Evolutionary conservation across 495 filamentous ascomycete species (phyloP), one percentile per base, ranked within the genome.

Genomic region (Hypoxylon intermedium): DNA sequence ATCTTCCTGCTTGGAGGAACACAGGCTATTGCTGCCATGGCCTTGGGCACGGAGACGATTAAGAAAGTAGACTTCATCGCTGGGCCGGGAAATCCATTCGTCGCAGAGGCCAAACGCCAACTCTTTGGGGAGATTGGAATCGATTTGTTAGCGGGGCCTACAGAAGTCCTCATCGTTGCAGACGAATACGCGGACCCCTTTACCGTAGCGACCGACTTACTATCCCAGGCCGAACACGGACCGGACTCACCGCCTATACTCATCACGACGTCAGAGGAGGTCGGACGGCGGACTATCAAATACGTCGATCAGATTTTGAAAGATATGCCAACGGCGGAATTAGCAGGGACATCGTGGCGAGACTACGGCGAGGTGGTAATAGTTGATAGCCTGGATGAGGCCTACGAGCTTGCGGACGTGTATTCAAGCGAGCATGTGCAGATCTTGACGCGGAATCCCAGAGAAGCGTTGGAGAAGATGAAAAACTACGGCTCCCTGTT

Each of bases 31-130:
- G 84, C 86, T 2, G 86, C 85, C 20, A 87, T 89, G 83, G 85
- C 86, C 3, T 76, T 88, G 51, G 86, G 86, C n/a, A 88, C 86
- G 0, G 76, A 87, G 59, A 84, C 80, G 0, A 78, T 83, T 34
- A 68, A 58, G 34, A 79, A 79, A 41, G 75, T 79, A 3, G 77
- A 83, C 51, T 83, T 84, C 69, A 72, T 83, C 24, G 81, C 80
- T 3, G 82, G 82, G 0, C 82, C 81, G 0, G 82, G 81, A 4
- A 83, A 84, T 49, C 73, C 81, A 9, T 83, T 80, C 55, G 81
- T 84, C 5, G 82, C 81, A 2, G 81, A 84, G 40, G 80, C 75
- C 6, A 83, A 83, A 61, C 74, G 78, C 2, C 81, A 83, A 60
- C 71, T 82, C 0, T 82, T 82, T 59, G 80, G 80, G 6, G 77